Evolutionary conservation across 345 rosid genomes (phyloP).

Genomic region (Microthlaspi erraticum): DNA sequence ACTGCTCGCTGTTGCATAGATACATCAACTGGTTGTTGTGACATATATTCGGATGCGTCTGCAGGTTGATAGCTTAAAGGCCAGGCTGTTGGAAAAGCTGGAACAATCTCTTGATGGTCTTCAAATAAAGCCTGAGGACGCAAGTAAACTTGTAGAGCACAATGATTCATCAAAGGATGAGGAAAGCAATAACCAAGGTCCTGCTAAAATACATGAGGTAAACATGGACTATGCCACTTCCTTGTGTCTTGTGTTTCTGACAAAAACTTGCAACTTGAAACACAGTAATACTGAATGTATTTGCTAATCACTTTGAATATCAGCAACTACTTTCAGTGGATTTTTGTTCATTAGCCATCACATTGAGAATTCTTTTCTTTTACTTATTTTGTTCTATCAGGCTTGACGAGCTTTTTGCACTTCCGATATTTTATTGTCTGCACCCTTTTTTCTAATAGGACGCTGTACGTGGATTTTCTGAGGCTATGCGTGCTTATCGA

Average conservation of each 20-base stretch:
- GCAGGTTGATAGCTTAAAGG: slow-evolving; percentile 90
- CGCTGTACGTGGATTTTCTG: slow-evolving; percentile 80
- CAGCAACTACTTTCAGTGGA: background rate
- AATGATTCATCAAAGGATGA: slow-evolving; percentile 52
- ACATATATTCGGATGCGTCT: slow-evolving; percentile 31
- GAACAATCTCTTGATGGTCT: slow-evolving; percentile 85
- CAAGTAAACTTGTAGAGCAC: slow-evolving; percentile 49
- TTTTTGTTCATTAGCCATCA: slow-evolving; percentile 17
- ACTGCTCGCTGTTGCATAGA: slow-evolving; percentile 19
- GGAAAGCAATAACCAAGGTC: slow-evolving; percentile 42
- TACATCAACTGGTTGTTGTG: slow-evolving; percentile 12
- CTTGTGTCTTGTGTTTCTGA: slow-evolving; percentile 26
- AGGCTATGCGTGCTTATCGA: slow-evolving; percentile 89
- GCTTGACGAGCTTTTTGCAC: slow-evolving; percentile 23
- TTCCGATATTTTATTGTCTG: background rate
- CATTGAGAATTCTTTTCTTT: slow-evolving; percentile 26
- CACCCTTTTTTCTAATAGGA: slow-evolving; percentile 49
- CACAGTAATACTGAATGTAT: slow-evolving; percentile 19
- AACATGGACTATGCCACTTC: slow-evolving; percentile 30
- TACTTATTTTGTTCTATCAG: slow-evolving; percentile 17
- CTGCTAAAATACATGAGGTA: slow-evolving; percentile 68
- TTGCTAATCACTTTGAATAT: slow-evolving; percentile 15
- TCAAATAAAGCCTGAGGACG: slow-evolving; percentile 59
- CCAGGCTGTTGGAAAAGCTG: slow-evolving; percentile 82
- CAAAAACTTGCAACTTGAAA: slow-evolving; percentile 7